Evolutionary conservation across 148 eudicot species (phyloP).

Genomic region (Nyssa sinensis): DNA sequence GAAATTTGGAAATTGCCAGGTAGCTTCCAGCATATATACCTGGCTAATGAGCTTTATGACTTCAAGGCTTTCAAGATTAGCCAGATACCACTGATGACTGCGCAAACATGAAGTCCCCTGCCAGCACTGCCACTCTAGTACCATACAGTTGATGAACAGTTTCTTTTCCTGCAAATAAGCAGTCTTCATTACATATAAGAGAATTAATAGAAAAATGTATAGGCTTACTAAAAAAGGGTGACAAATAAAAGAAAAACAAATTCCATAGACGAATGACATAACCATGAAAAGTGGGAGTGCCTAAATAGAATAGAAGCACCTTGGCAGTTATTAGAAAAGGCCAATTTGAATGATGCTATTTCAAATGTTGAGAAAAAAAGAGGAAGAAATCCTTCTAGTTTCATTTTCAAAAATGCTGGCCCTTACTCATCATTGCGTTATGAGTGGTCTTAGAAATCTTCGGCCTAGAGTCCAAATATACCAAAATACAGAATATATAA

Average conservation of each 20-base stretch:
- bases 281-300: neutral
- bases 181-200: neutral
- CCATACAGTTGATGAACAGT: conserved; percentile 86
- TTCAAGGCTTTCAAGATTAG: conserved; percentile 89
- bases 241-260: neutral
- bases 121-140: conserved; percentile 88
- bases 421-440: neutral
- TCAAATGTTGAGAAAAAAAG: no score
- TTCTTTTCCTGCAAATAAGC: conserved; percentile 61
- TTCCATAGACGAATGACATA: neutral
- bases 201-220: neutral
- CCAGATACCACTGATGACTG: conserved; percentile 97
- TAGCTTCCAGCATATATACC: conserved; percentile 33
- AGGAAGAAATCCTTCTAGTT: no score
- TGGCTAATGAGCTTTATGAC: conserved; percentile 96
- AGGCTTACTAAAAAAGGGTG: neutral
- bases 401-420: neutral
- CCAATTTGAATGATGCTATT: neutral
- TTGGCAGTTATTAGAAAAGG: neutral
- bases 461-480: neutral
- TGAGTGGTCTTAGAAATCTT: neutral
- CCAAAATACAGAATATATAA: no score
- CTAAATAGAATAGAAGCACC: neutral
- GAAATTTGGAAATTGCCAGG: neutral
- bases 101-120: conserved; percentile 98